Base-by-base conservation (phyloP, 768 basidiomycete species). In the Mycena vitilis region DNA sequence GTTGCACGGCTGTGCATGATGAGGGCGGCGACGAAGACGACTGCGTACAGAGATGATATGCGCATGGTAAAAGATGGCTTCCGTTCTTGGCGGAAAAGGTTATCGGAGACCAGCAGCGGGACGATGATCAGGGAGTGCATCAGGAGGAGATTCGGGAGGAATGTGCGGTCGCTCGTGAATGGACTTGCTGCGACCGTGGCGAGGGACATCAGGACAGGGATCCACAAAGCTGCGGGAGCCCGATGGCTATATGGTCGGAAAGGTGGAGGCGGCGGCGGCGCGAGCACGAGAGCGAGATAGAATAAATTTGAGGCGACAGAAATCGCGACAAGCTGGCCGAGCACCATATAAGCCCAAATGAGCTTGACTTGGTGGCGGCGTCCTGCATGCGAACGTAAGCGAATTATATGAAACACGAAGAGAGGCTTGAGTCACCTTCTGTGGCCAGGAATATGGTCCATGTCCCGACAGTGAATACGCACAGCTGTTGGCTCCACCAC, bases 401-500 rank as follows among this genome's bases (percentile, higher is more conserved):
- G 44, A 53, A n/a, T 51, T 47, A 18, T 11, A 22, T 23, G 44
- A 18, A 44, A 40, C 8, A 30, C 20, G 40, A 56, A 6, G 37
- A 2, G 16, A 30, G 25, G 40, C 8, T 7, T 9, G 40, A 23
- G 8, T 23, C 34, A 74, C 91, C 88, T 81, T 90, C 81, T 7
- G 77, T 77, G 16, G 78, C 78, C 1, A 91, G 72, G 65, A 89
- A 84, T 1, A 86, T 75, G 0, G 88, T 87, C 85, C 87, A 88
- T 18, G 83, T 79, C 1, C 88, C 87, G 8, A 82, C 85, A 5
- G 89, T 89, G 78, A 83, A 90, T 23, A 88, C 71, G 73, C 88
- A 90, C 16, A 90, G 76, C 73, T 90, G 88, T 75, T 89, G 86
- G 69, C 86, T 87, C 88, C 89, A 90, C 90, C 89, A 91, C 89